Evolutionary conservation across 1,284 basidiomycete species (phyloP), one percentile per base, ranked within the genome.

Genomic region (Butyriboletus appendiculatus): DNA sequence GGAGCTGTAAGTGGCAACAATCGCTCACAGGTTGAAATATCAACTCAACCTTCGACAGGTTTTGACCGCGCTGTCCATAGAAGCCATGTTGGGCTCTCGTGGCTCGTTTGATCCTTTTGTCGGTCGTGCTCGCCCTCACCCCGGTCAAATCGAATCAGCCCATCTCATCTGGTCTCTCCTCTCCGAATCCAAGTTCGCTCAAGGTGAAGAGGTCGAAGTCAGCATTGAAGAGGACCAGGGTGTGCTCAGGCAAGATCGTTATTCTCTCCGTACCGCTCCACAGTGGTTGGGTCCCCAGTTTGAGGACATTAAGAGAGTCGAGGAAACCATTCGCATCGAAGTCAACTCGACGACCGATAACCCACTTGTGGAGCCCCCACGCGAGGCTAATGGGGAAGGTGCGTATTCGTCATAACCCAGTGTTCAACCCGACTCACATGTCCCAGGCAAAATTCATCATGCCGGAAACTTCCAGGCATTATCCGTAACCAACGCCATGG

Each of bases 381-480:
- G 40, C 22, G 56, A 55, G 30, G 33, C 24, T 18, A 54, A 58
- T 20, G 55, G 20, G 0, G 42, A 70, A 53, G 68, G 65, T 67
- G 12, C 11, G 61, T 45, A 6, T 26, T 16, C 11, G 0, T 18
- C n/a, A 22, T 8, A 5, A 40, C 14, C 56, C 18, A 18, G 38
- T 46, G 9, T 10, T 46, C 42, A 10, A 26, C 28, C 47, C 22
- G 34, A 86, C 84, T 87, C 20, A 92, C 85, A 24, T 84, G 88
- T 26, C 75, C 61, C 76, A 83, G 85, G 84, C 8, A 73, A 78
- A 40, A 78, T 91, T 8, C 88, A 92, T 68, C 86, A 93, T 60
- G 92, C 92, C 20, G 92, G 92, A 11, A 93, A 93, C 67, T 94
- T 94, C 80, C 90, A 92, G 69, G 91, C 90, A 1, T 90, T 93